These are phyloP conservation scores for Crithidia bombi DNA, from an alignment of 208 protist genomes.

Conservation along the genomic window DNA sequence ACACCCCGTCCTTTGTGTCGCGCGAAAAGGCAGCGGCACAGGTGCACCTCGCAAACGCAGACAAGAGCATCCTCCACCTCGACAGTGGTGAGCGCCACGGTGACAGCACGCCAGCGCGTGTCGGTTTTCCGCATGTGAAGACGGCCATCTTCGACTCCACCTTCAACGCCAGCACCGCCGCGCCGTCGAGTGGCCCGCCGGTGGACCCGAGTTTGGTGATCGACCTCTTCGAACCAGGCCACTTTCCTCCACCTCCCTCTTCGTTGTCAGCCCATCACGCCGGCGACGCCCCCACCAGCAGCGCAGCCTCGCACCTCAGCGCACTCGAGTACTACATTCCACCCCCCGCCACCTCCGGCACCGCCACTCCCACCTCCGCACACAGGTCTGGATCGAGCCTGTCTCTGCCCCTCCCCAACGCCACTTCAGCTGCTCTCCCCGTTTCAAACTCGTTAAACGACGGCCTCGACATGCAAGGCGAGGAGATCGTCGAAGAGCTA, in stretches of 20 bases:
- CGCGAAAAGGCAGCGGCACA: background rate
- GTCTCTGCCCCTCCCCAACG: background rate
- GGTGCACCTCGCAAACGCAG: background rate
- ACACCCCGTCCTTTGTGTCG: constrained; percentile 4
- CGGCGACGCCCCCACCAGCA: constrained; percentile 13
- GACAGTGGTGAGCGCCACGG: background rate
- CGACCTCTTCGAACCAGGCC: background rate
- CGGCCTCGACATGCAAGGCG: background rate
- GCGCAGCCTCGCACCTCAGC: constrained; percentile 9
- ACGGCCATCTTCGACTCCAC: constrained; percentile 28
- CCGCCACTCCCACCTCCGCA: constrained; percentile 13
- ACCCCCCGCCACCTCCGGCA: constrained; percentile 8
- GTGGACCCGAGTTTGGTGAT: background rate
- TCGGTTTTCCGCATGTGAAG: constrained; percentile 8
- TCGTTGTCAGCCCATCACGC: background rate
- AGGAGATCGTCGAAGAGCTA: background rate
- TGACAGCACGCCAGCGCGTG: background rate
- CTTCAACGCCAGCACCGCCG: background rate
- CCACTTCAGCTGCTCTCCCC: background rate
- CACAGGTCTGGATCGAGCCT: background rate
- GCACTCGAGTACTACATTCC: constrained; percentile 1
- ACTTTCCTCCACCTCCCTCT: constrained; percentile 5
- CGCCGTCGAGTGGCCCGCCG: too few relatives aligned
- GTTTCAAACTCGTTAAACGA: background rate
- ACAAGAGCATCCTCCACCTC: background rate